Conservation (phyloP, 1,284 basidiomycete genomes). For the Tausonia pullulans region DNA sequence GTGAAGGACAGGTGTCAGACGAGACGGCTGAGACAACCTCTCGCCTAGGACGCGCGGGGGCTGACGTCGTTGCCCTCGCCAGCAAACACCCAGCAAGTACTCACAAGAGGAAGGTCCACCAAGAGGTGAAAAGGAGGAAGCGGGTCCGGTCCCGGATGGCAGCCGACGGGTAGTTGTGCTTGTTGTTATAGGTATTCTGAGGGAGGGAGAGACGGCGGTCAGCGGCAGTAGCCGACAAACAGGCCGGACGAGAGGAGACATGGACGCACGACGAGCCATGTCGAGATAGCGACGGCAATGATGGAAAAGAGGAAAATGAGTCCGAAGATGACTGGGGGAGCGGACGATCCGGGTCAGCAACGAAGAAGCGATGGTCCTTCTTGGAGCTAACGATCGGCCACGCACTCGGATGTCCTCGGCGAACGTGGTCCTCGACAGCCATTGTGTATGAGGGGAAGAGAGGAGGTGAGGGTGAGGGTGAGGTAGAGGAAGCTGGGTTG, state of each 20-base stretch:
- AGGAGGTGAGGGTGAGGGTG: background rate
- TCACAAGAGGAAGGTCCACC: conserved; percentile 35
- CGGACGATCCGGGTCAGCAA: background rate
- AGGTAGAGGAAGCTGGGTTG: background rate
- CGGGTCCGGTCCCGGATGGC: conserved; percentile 30
- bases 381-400: background rate
- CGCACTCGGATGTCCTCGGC: conserved; percentile 29
- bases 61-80: background rate
- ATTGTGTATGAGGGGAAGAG: background rate
- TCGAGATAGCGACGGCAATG: conserved; percentile 14
- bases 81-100: background rate
- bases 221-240: no score
- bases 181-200: conserved; percentile 10
- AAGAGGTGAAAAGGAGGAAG: conserved; percentile 33
- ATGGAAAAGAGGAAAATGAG: conserved; percentile 26
- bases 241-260: no score
- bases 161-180: conserved; percentile 26
- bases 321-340: conserved; percentile 25
- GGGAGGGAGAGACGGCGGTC: no score
- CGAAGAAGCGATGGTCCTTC: background rate
- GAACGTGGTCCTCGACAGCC: conserved; percentile 21
- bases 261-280: conserved; percentile 8
- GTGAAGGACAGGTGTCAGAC: no score
- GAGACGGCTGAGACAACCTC: no score
- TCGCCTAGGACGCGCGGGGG: no score